These are phyloP conservation scores for Gossypium herbaceum DNA, from an alignment of 345 rosid species.

Conservation along the genomic window DNA sequence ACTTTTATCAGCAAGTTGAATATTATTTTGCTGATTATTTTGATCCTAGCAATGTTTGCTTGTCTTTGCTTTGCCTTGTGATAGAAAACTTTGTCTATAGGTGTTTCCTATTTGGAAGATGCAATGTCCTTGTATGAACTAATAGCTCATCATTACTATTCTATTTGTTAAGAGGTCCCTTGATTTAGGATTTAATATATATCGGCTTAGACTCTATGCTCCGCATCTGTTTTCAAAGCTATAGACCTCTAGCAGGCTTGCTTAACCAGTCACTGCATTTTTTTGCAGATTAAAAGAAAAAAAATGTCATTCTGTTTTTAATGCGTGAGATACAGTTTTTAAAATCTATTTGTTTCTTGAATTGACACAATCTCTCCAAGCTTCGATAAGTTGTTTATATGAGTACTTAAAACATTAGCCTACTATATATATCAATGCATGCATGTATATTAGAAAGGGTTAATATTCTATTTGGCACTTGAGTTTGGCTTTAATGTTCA, in stretches of 20 bases:
- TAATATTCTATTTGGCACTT: no score
- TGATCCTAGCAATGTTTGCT: background rate
- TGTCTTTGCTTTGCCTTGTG: background rate
- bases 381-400: background rate
- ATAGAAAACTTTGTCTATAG: background rate
- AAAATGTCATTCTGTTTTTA: background rate
- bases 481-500: no score
- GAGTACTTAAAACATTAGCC: background rate
- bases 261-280: background rate
- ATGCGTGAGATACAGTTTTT: background rate
- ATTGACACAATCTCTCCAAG: background rate
- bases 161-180: background rate
- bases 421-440: no score
- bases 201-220: background rate
- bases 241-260: background rate
- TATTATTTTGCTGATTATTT: background rate
- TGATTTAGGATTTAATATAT: background rate
- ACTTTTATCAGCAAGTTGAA: background rate
- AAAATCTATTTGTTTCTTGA: background rate
- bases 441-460: no score
- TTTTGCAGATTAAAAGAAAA: constrained; percentile 1
- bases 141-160: background rate
- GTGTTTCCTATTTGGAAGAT: background rate
- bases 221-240: background rate
- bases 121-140: background rate